Evolutionary conservation across 768 basidiomycete genomes (phyloP), one percentile per base, ranked within the genome.

Genomic region (Cystobasidium onofrii): DNA sequence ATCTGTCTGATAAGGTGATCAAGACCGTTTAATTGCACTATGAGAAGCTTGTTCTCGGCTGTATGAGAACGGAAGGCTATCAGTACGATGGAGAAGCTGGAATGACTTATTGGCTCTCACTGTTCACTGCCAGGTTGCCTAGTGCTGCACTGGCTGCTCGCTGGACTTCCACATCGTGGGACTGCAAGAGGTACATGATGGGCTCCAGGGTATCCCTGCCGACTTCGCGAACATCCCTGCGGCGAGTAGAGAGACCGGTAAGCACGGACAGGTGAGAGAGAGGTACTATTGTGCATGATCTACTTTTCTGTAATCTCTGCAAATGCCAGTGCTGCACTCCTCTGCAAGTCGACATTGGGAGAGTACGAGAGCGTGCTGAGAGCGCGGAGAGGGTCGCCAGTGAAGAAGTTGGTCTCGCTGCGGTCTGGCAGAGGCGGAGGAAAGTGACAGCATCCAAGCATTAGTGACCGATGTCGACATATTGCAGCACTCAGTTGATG

Each of bases 21-120:
- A 54, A 99, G 86, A 69, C 96, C 96, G 61, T 95, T 95, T 36
- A 99, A 86, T 82, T 93, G 92, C 78, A 99, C 96, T 78, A 99
- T 98, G 80, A 98, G 89, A 76, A 98, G 86, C 82, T 99, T 99
- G 86, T 99, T 99, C 82, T 98, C 96, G 71, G 92, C 95, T 99
- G 77, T 0, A 17, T 7, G 0, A 31, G 13, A 25, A 29, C 29
- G 29, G 25, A 23, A n/a, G n/a, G n/a, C n/a, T n/a, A n/a, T n/a
- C n/a, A n/a, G n/a, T n/a, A n/a, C n/a, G n/a, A n/a, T n/a, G n/a
- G n/a, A n/a, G n/a, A n/a, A n/a, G n/a, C n/a, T n/a, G n/a, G n/a
- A n/a, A n/a, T n/a, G n/a, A n/a, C n/a, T n/a, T n/a, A n/a, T n/a
- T n/a, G n/a, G n/a, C 10, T 85, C 91, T 82, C 80, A 98, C 95